Percentiles rank a stretch among this genome's conserved stretches.
Conservation (phyloP, 2,329 filamentous ascomycete genomes). For the Xylaria sp. region DNA sequence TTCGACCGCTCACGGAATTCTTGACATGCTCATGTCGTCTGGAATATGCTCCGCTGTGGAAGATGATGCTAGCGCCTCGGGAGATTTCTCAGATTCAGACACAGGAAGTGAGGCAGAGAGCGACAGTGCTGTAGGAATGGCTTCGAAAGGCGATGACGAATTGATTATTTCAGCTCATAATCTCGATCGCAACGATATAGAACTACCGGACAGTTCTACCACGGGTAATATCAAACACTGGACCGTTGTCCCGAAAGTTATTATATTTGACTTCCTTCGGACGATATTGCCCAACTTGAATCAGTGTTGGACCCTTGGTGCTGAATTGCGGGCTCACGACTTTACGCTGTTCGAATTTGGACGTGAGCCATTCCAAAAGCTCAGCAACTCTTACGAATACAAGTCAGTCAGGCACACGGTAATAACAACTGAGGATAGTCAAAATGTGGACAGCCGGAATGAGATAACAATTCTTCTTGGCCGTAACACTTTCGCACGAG, state of each 20-base stretch:
- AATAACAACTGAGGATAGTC: not conserved
- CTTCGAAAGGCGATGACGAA: not conserved
- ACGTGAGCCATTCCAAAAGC: not conserved
- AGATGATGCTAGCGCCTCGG: not conserved
- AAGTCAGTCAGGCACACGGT: not conserved
- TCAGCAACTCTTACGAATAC: not conserved
- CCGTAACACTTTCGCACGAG: not conserved
- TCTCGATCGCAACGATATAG: not conserved
- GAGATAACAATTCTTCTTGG: not conserved
- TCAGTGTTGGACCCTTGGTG: not conserved
- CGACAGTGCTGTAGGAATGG: not conserved
- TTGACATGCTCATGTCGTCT: not conserved
- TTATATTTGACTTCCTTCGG: slow-evolving; percentile 1
- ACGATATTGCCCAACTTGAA: not conserved
- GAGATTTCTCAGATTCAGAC: not conserved
- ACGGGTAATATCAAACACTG: not conserved
- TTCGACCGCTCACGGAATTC: slow-evolving; percentile 1
- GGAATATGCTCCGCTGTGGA: not conserved
- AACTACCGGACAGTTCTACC: not conserved
- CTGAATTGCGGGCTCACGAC: not conserved
- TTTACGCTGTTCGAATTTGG: not conserved
- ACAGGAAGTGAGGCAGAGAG: not conserved
- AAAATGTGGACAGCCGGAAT: not conserved
- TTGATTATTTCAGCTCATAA: not conserved
- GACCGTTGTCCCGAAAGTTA: not conserved